A percentile compares a stretch with the other conserved stretches of the same genome.
Conservation (phyloP, 2,329 filamentous ascomycete species). For the Fusarium mangiferae region DNA sequence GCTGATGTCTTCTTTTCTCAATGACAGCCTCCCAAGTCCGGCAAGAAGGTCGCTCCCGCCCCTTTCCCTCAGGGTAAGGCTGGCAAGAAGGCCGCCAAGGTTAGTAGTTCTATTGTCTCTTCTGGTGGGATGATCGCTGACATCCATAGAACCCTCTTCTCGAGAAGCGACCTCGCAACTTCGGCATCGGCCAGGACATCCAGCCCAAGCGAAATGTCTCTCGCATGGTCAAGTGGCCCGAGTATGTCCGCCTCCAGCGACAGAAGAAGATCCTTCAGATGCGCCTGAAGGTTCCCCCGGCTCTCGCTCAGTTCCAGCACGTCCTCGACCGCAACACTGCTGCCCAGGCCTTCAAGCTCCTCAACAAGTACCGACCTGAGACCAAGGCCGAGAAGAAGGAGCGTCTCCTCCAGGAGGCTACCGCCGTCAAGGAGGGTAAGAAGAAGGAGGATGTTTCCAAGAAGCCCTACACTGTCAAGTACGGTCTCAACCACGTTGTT, state of each 20-base stretch:
- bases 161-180: constrained; percentile 98
- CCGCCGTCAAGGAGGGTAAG: constrained; percentile 97
- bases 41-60: constrained; percentile 98
- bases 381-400: constrained; percentile 99
- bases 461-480: constrained; percentile 99
- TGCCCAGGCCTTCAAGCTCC: constrained; percentile 97
- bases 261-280: constrained; percentile 95
- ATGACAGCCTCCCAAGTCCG: constrained; percentile 99
- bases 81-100: constrained; percentile 96
- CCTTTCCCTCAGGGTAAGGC: constrained; percentile 96
- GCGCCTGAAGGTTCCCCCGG: constrained; percentile 97
- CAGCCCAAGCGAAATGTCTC: constrained; percentile 95
- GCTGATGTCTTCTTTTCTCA: constrained; percentile 99
- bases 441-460: constrained; percentile 99
- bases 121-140: background rate
- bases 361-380: constrained; percentile 99
- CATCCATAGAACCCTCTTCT: constrained; percentile 89
- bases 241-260: constrained; percentile 98
- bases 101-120: constrained; percentile 61
- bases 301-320: constrained; percentile 97
- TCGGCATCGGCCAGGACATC: constrained; percentile 98
- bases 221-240: constrained; percentile 99
- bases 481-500: constrained; percentile 99
- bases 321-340: constrained; percentile 97
- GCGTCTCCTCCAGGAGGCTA: constrained; percentile 97